These are phyloP conservation scores for Tulasnella sp. DNA, from an alignment of 768 basidiomycete genomes.

Conservation along the genomic window DNA sequence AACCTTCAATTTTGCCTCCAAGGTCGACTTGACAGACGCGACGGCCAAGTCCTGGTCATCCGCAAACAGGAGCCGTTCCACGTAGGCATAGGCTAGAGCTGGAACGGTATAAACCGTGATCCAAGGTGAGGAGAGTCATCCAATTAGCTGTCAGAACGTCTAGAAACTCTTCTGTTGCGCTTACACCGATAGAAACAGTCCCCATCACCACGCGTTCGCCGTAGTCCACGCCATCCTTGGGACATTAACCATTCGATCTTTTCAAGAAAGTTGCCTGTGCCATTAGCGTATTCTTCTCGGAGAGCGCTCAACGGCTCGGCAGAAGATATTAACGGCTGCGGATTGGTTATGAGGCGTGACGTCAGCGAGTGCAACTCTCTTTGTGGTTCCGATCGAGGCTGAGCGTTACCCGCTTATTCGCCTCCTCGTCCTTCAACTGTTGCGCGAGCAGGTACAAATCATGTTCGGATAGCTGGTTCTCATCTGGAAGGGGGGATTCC, in stretches of 20 bases:
- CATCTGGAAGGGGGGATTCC: background rate
- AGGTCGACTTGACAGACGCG: conserved; percentile 47
- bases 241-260: conserved; percentile 69
- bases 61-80: conserved; percentile 60
- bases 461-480: conserved; percentile 2
- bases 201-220: conserved; percentile 71
- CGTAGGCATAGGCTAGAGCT: conserved; percentile 72
- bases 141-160: background rate
- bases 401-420: conserved; percentile 14
- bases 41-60: conserved; percentile 47
- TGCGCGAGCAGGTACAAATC: conserved; percentile 16
- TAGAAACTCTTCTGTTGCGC: background rate
- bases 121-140: no score
- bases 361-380: background rate
- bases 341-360: background rate
- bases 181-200: conserved; percentile 79
- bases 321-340: conserved; percentile 20
- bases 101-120: background rate
- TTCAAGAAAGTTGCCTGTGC: conserved; percentile 45
- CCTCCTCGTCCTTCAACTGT: conserved; percentile 21
- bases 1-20: conserved; percentile 48
- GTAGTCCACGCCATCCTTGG: conserved; percentile 61
- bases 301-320: background rate
- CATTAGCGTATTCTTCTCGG: conserved; percentile 7
- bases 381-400: background rate